A percentile compares a stretch with the other conserved stretches of the same genome.
Evolutionary conservation across 768 basidiomycete genomes (phyloP).

Genomic region (Udeniomyces megalosporus): DNA sequence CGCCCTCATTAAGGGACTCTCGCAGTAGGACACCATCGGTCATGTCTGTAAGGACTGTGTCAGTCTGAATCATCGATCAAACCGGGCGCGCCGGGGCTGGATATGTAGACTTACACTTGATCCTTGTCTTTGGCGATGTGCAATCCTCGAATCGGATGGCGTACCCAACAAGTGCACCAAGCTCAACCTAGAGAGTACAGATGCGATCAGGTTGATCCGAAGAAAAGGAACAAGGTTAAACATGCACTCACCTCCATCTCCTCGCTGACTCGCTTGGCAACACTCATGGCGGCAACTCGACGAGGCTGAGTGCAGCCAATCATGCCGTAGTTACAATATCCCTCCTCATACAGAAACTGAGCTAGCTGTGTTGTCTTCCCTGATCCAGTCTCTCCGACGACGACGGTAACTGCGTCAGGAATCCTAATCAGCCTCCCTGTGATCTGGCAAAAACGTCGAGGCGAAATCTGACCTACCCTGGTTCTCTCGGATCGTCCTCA

Average conservation of each 20-base stretch:
- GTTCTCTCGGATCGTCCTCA: constrained; percentile 77
- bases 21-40: constrained; percentile 97
- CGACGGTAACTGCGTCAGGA: constrained; percentile 77
- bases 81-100: no score
- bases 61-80: no score
- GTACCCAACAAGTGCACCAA: constrained; percentile 83
- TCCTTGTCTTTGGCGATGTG: constrained; percentile 81
- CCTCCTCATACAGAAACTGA: constrained; percentile 94
- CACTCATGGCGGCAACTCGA: constrained; percentile 98
- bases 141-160: constrained; percentile 98
- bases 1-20: constrained; percentile 96
- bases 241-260: constrained; percentile 75
- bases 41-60: constrained; percentile 51
- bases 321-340: constrained; percentile 74
- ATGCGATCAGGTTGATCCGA: not conserved
- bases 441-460: not conserved
- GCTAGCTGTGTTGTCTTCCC: constrained; percentile 95
- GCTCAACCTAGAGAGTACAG: constrained; percentile 47
- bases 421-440: no score
- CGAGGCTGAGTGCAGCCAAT: constrained; percentile 96
- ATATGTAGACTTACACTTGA: constrained; percentile 57
- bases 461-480: constrained; percentile 47
- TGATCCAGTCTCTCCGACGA: constrained; percentile 99
- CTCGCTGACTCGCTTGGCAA: constrained; percentile 98
- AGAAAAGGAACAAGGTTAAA: not conserved